Conservation (phyloP, 768 basidiomycete genomes). For the Kockovaella imperatae region DNA sequence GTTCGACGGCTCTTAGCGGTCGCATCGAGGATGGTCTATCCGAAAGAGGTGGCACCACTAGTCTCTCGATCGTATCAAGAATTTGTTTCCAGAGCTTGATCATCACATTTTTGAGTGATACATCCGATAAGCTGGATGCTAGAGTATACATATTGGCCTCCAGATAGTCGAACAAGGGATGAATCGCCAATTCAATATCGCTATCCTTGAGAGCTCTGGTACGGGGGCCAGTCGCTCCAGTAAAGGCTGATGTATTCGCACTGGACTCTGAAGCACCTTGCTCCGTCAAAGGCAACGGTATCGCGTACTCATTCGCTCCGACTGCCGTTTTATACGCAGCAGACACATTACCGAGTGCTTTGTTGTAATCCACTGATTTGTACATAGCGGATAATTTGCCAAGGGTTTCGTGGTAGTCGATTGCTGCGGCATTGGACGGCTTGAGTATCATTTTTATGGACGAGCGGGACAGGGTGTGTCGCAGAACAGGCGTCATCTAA, state of each 20-base stretch:
- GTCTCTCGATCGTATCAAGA: constrained; percentile 68
- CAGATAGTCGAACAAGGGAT: constrained; percentile 90
- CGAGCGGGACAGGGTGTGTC: constrained; percentile 68
- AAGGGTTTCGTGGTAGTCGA: constrained; percentile 17
- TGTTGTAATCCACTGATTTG: constrained; percentile 63
- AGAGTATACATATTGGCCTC: constrained; percentile 86
- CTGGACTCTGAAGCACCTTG: background rate
- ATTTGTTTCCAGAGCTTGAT: constrained; percentile 94
- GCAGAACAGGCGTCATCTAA: constrained; percentile 90
- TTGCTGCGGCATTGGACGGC: constrained; percentile 15
- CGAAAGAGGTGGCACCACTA: constrained; percentile 83
- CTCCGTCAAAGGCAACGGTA: constrained; percentile 18
- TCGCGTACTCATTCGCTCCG: constrained; percentile 28
- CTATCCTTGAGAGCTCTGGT: constrained; percentile 60
- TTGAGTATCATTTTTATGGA: constrained; percentile 75
- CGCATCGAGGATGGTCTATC: constrained; percentile 82
- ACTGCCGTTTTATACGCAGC: constrained; percentile 66
- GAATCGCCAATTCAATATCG: constrained; percentile 87
- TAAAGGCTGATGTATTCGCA: background rate
- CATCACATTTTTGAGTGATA: constrained; percentile 85
- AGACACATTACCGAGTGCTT: constrained; percentile 75
- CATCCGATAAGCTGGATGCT: constrained; percentile 75
- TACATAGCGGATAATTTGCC: constrained; percentile 40
- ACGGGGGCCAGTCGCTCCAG: constrained; percentile 10
- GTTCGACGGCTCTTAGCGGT: constrained; percentile 86